These are phyloP conservation scores for Mycena rosella DNA, from an alignment of 768 basidiomycete genomes.

Conservation along the genomic window DNA sequence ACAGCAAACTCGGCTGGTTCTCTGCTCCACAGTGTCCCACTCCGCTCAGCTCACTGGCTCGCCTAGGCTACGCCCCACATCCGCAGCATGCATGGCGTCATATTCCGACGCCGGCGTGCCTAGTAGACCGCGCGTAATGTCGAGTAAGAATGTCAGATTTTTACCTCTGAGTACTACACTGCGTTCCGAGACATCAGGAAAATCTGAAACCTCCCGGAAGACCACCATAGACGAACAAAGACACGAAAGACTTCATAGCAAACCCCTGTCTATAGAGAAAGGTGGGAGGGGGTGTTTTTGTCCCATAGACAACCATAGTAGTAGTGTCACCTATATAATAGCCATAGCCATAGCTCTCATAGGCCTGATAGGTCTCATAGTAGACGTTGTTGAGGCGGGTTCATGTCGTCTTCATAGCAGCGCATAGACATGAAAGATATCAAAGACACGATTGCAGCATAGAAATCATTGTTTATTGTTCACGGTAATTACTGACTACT, in stretches of 20 bases:
- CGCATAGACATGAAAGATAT: neutral
- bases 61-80: too few species aligned
- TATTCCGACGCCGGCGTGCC: too few species aligned
- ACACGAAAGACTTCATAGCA: neutral
- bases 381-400: too few species aligned
- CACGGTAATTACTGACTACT: neutral
- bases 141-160: too few species aligned
- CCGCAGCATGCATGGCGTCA: too few species aligned
- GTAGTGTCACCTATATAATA: neutral
- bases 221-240: neutral
- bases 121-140: too few species aligned
- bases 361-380: neutral
- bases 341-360: slow-evolving; percentile 1
- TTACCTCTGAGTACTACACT: too few species aligned
- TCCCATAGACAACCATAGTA: neutral
- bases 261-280: neutral
- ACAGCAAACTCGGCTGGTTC: too few species aligned
- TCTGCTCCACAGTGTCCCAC: too few species aligned
- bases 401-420: neutral
- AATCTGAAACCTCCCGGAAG: neutral
- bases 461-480: neutral
- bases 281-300: neutral
- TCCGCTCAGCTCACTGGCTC: too few species aligned
- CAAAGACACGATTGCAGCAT: neutral
- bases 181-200: slow-evolving; percentile 6